These are phyloP conservation scores for Podila clonocystis DNA, from an alignment of 192 early-diverging fungal genomes.

Conservation along the genomic window DNA sequence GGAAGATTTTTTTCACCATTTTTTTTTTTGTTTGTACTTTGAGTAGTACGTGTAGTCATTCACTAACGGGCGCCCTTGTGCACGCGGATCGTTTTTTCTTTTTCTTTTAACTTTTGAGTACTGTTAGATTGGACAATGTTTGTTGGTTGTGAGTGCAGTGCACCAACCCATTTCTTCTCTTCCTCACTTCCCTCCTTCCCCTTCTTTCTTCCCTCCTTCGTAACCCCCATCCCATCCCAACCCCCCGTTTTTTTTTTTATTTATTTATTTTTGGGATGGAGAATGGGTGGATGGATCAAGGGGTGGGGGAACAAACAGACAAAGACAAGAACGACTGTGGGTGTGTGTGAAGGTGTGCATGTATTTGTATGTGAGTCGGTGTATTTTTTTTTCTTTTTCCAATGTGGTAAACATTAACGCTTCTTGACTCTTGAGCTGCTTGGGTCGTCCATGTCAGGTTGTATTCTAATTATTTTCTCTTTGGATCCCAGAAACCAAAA, in stretches of 20 bases:
- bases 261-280: slow-evolving; percentile 3
- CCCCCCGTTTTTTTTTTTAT: background rate
- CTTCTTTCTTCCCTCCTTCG: background rate
- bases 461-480: no score
- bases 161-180: background rate
- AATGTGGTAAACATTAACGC: no score
- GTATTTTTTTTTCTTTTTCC: no score
- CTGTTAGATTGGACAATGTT: background rate
- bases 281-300: background rate
- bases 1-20: no score
- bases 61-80: background rate
- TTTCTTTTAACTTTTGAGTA: background rate
- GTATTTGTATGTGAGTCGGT: no score
- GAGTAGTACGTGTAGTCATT: background rate
- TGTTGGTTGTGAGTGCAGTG: background rate
- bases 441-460: no score
- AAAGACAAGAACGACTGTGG: background rate
- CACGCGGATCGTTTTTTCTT: background rate
- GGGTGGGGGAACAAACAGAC: background rate
- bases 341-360: no score
- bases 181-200: background rate
- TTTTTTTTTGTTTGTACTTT: no score
- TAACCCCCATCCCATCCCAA: background rate
- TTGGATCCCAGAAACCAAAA: no score
- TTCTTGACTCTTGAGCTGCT: no score